Evolutionary conservation across 2,329 filamentous ascomycete genomes (phyloP), one percentile per base, ranked within the genome.

Genomic region (Pseudogymnoascus sp.): DNA sequence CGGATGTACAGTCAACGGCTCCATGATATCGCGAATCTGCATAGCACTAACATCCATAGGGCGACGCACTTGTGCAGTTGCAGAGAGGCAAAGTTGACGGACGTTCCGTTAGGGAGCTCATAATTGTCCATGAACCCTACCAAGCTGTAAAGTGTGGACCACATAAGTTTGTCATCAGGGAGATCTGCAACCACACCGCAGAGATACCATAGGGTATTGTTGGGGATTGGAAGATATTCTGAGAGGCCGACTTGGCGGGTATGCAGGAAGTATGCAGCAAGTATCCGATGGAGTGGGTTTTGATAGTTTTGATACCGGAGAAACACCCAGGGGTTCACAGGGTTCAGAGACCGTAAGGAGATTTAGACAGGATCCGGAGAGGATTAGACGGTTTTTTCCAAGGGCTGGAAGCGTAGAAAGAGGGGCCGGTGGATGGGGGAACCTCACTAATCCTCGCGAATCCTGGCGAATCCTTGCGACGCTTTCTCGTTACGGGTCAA

Each of bases 111-210:
- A 64, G 62, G 65, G 63, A 70, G 67, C 69, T 68, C 64, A 70
- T 68, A 69, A 65, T 66, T 69, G 67, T 56, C 50, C 53, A 64
- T 62, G 66, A 71, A 67, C 70, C 70, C 68, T 70, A 70, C 68
- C 65, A 31, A 71, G 69, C 69, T 72, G 68, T 64, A 56, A 56
- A 56, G 50, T 56, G 50, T 56, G 50, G 50, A 35, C 50, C 50
- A 56, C 50, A 56, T 56, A 56, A 56, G 50, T 56, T 56, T 56
- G 50, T 56, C 50, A 56, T 56, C 50, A 56, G 28, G 10, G 50
- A 11, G 50, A 56, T 56, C 50, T 56, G 50, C 28, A 53, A 33
- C 47, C 47, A 56, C 28, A 56, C 50, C 50, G 50, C 28, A 56
- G 4, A 53, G 2, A 31, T 53, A 16, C 8, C 14, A 31, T 31